phyloP scores from a whole-genome alignment of 106 monocot species.

The Xerophyta viscosa region DNA sequence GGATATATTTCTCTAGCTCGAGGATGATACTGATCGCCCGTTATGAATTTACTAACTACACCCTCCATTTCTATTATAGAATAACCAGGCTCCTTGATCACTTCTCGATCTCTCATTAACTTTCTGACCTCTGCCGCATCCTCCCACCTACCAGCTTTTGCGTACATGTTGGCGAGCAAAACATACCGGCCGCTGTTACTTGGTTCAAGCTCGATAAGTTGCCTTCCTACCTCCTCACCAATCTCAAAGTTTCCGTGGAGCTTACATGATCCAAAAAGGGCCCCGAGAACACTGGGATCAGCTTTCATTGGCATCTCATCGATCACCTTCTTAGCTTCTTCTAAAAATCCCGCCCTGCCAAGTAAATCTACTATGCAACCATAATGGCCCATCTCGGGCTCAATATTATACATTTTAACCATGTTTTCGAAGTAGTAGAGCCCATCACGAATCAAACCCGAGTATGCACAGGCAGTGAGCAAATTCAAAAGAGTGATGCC shows the following conservation, averaged over 20 bases:
- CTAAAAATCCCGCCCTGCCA: conserved; percentile 56
- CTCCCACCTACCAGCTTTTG: conserved; percentile 54
- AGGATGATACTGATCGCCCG: conserved; percentile 38
- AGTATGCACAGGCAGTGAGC: conserved; percentile 69
- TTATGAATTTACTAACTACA: conserved; percentile 50
- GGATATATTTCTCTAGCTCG: conserved; percentile 44
- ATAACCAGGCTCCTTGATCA: conserved; percentile 67
- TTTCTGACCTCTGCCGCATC: conserved; percentile 54
- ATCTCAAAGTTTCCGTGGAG: conserved; percentile 53
- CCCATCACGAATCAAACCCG: conserved; percentile 51
- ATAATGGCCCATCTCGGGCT: conserved; percentile 67
- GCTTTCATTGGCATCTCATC: conserved; percentile 65
- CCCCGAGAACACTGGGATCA: conserved; percentile 54
- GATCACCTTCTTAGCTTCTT: conserved; percentile 58
- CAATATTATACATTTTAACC: conserved; percentile 21
- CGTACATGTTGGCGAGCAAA: conserved; percentile 57
- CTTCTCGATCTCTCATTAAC: conserved; percentile 62
- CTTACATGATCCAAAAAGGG: conserved; percentile 77
- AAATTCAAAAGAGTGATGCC: conserved; percentile 62
- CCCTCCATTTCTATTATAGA: conserved; percentile 61
- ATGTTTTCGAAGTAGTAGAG: conserved; percentile 44
- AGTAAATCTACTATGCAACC: conserved; percentile 80
- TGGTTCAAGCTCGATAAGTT: conserved; percentile 54
- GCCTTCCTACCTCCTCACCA: conserved; percentile 43
- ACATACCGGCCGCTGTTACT: conserved; percentile 68